A percentile compares a stretch with the other conserved stretches of the same genome.
phyloP scores from a whole-genome alignment of 305 asterid species.

The Solanum hybrid region DNA sequence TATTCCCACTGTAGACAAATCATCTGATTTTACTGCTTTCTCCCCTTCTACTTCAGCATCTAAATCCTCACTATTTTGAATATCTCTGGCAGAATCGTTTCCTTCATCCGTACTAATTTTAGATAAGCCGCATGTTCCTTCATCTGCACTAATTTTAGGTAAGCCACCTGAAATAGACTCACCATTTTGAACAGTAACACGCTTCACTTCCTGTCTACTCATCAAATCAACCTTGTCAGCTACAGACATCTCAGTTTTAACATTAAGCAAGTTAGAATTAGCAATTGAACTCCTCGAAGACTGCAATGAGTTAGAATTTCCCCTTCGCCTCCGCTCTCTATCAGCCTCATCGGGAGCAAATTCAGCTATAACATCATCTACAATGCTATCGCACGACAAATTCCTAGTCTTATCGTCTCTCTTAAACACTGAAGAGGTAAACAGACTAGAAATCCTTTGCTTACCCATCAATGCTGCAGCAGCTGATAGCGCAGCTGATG shows the following conservation, averaged over 20 bases:
- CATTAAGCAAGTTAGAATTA: conserved; percentile 16
- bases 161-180: conserved; percentile 14
- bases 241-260: conserved; percentile 38
- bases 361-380: conserved; percentile 87
- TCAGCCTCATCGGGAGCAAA: conserved; percentile 85
- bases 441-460: conserved; percentile 73
- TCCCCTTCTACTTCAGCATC: conserved; percentile 9
- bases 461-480: conserved; percentile 92
- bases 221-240: conserved; percentile 18
- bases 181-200: conserved; percentile 11
- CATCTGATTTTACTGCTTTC: conserved; percentile 17
- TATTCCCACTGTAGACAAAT: conserved; percentile 11
- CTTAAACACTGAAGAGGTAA: conserved; percentile 74
- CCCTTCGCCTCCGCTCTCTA: conserved; percentile 63
- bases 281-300: conserved; percentile 14
- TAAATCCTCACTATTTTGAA: conserved; percentile 10
- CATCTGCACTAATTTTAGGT: conserved; percentile 12
- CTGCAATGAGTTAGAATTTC: conserved; percentile 13
- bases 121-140: background rate
- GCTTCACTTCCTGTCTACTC: conserved; percentile 16
- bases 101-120: conserved; percentile 14
- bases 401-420: conserved; percentile 33
- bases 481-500: conserved; percentile 55
- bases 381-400: conserved; percentile 66
- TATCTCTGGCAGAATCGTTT: conserved; percentile 1